phyloP scores from a whole-genome alignment of 2,329 filamentous ascomycete genomes.

The Hymenotorrendiella dingleyae region DNA sequence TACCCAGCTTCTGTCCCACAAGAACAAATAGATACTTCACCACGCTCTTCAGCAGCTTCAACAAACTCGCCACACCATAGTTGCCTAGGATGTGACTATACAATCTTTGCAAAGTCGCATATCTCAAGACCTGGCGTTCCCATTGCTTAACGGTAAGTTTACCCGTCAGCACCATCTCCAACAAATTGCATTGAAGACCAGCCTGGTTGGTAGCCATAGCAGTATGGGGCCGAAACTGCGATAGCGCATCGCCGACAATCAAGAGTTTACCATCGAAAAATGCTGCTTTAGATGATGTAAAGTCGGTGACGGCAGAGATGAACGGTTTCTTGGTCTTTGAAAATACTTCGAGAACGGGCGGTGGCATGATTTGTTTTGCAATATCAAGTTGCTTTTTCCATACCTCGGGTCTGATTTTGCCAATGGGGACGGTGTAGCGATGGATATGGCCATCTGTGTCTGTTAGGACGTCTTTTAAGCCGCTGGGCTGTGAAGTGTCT shows the following conservation, averaged over 20 bases:
- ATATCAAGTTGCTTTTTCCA: constrained; percentile 14
- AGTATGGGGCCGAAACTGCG: constrained; percentile 5
- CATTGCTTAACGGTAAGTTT: neutral
- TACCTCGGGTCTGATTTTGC: constrained; percentile 11
- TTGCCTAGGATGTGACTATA: neutral
- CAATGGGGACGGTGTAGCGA: constrained; percentile 16
- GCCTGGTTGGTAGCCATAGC: constrained; percentile 9
- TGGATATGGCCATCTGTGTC: constrained; percentile 26
- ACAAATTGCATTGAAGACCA: constrained; percentile 1
- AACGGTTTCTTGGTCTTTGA: constrained; percentile 9
- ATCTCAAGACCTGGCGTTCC: neutral
- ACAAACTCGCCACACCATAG: neutral
- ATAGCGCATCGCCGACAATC: constrained; percentile 10
- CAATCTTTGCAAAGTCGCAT: neutral
- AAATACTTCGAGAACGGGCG: constrained; percentile 2
- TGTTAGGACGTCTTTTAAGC: constrained; percentile 28
- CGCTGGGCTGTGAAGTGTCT: constrained; percentile 14
- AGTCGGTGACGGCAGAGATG: constrained; percentile 5
- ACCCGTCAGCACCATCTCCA: constrained; percentile 5
- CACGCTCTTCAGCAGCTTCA: neutral
- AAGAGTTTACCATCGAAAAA: constrained; percentile 9
- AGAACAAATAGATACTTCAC: neutral
- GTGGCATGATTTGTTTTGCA: neutral
- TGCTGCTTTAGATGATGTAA: neutral
- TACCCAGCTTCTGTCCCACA: neutral